A percentile compares a stretch with the other conserved stretches of the same genome.
phyloP scores from a whole-genome alignment of 257 asterid genomes.

The Oldenlandia corymbosa region DNA sequence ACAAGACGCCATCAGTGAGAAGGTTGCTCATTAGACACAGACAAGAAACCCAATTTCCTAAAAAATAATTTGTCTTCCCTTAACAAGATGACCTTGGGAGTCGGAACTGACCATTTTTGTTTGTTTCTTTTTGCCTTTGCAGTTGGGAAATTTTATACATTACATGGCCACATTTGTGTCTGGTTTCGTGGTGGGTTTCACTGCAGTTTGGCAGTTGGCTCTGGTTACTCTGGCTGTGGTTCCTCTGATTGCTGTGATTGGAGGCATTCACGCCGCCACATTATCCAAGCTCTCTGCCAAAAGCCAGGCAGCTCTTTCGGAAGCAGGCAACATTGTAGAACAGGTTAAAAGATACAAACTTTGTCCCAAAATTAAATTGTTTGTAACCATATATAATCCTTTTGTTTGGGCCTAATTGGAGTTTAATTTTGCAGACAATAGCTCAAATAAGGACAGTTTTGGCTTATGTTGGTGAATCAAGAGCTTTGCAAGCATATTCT shows the following conservation, averaged over 20 bases:
- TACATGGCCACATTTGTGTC: slow-evolving; percentile 90
- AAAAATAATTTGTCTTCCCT: not conserved
- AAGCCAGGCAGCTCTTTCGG: slow-evolving; percentile 77
- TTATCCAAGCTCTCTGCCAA: slow-evolving; percentile 60
- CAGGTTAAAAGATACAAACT: slow-evolving; percentile 44
- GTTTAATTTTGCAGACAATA: slow-evolving; percentile 51
- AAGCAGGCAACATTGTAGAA: slow-evolving; percentile 83
- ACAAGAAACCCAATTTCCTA: not conserved
- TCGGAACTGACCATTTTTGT: not conserved
- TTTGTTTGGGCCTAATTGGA: slow-evolving; percentile 13
- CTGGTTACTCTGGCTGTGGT: slow-evolving; percentile 80
- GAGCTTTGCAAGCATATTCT: slow-evolving; percentile 71
- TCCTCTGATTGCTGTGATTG: slow-evolving; percentile 83
- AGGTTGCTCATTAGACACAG: slow-evolving; percentile 36
- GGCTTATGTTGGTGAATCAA: slow-evolving; percentile 84
- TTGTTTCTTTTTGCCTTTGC: slow-evolving; percentile 15
- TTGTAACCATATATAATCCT: not conserved
- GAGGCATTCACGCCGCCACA: slow-evolving; percentile 64
- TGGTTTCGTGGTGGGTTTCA: slow-evolving; percentile 88
- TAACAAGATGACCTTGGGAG: not conserved
- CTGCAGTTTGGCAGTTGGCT: slow-evolving; percentile 92
- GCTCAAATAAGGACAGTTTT: slow-evolving; percentile 75
- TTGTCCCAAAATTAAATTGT: not conserved
- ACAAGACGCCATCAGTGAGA: slow-evolving; percentile 95
- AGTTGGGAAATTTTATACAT: slow-evolving; percentile 96